Evolutionary conservation across 2,329 filamentous ascomycete species (phyloP).

Genomic region (Ilyonectria destructans): DNA sequence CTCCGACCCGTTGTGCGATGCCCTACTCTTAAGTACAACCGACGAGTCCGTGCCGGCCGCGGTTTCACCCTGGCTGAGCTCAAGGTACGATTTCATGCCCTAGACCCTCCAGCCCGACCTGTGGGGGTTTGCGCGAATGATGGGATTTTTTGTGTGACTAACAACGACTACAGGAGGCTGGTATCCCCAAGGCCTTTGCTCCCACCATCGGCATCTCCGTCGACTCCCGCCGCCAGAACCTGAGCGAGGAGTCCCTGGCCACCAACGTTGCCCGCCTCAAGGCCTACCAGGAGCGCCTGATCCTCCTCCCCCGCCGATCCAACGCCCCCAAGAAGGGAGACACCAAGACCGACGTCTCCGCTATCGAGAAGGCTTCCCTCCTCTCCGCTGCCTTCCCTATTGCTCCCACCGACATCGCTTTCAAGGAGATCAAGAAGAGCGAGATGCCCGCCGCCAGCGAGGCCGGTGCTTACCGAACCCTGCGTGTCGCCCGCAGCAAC

Average conservation of each 20-base stretch:
- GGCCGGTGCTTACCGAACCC: constrained; percentile 88
- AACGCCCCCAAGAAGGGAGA: constrained; percentile 96
- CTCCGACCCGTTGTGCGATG: constrained; percentile 97
- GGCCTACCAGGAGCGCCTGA: constrained; percentile 96
- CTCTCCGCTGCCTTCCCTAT: constrained; percentile 78
- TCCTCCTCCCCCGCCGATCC: constrained; percentile 96
- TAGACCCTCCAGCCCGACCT: constrained; percentile 16
- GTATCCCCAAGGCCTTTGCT: constrained; percentile 94
- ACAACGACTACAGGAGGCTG: constrained; percentile 81
- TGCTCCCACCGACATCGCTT: constrained; percentile 74
- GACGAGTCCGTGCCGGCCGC: constrained; percentile 94
- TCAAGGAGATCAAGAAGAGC: constrained; percentile 86
- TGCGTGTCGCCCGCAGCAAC: constrained; percentile 89
- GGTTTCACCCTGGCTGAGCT: constrained; percentile 98
- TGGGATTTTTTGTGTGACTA: constrained; percentile 47
- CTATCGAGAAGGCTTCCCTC: constrained; percentile 71
- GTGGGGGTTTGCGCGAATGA: constrained; percentile 8
- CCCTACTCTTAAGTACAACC: constrained; percentile 99
- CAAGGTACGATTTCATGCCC: constrained; percentile 78
- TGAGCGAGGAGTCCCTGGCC: constrained; percentile 94
- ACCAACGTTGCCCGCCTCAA: constrained; percentile 98
- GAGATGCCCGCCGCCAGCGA: constrained; percentile 82
- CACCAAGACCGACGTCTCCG: constrained; percentile 85
- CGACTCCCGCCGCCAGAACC: constrained; percentile 97
- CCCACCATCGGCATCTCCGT: constrained; percentile 97